Conservation (phyloP, 208 protist species). For the Leishmania turanica region DNA sequence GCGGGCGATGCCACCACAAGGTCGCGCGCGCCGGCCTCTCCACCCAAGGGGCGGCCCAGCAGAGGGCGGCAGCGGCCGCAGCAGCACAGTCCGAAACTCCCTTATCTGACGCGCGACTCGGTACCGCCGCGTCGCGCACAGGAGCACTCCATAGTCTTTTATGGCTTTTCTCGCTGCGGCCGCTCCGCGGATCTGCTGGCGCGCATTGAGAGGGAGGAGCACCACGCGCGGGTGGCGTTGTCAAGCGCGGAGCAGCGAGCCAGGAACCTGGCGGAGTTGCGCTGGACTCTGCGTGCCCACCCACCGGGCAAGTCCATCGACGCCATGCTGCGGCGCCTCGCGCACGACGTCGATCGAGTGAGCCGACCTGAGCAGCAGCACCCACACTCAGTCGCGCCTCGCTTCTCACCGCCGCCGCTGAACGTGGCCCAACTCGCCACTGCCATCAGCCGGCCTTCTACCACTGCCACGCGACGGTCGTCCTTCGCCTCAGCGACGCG, state of each 20-base stretch:
- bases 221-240: not conserved
- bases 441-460: not conserved
- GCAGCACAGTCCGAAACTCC: not conserved
- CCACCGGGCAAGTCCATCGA: constrained; percentile 7
- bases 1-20: not conserved
- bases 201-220: constrained; percentile 8
- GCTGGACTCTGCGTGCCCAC: constrained; percentile 13
- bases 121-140: not conserved
- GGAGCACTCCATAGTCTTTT: not conserved
- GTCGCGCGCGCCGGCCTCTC: not conserved
- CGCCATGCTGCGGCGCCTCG: not conserved
- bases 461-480: not conserved
- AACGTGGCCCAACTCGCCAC: not conserved
- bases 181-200: not conserved
- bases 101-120: not conserved
- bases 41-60: not conserved
- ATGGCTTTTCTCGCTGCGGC: not conserved
- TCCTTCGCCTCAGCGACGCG: not conserved
- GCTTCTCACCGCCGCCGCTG: constrained; percentile 8
- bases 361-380: not conserved
- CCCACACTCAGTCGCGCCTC: not conserved
- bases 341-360: not conserved
- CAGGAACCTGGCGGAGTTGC: constrained; percentile 14
- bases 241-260: constrained; percentile 6
- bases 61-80: not conserved